Evolutionary conservation across 495 filamentous ascomycete species (phyloP).

Genomic region (Acidiella bohemica): DNA sequence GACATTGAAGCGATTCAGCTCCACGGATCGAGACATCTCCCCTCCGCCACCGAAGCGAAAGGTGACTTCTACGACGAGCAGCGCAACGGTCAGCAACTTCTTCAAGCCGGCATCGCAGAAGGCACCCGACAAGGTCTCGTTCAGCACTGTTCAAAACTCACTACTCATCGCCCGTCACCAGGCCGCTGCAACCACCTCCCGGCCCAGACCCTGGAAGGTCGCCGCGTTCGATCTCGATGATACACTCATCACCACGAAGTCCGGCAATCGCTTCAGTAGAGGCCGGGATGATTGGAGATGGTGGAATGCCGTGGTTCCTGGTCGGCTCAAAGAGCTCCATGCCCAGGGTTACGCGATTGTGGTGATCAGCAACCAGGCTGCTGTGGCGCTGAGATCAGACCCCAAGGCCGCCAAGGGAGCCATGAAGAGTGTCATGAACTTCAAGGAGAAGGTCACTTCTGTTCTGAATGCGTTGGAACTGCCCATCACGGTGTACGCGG

Average conservation of each 20-base stretch:
- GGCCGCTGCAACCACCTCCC: conserved; percentile 19
- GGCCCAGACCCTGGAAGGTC: conserved; percentile 40
- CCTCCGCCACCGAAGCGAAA: conserved; percentile 46
- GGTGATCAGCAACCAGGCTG: conserved; percentile 80
- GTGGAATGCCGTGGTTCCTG: conserved; percentile 68
- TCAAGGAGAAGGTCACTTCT: conserved; percentile 62
- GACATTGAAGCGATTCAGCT: conserved; percentile 19
- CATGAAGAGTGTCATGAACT: conserved; percentile 49
- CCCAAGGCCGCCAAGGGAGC: conserved; percentile 53
- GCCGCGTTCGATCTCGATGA: conserved; percentile 91
- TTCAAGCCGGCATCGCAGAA: conserved; percentile 84
- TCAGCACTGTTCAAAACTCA: conserved; percentile 54
- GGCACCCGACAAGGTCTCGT: conserved; percentile 61
- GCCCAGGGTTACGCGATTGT: conserved; percentile 58
- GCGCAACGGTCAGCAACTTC: conserved; percentile 66
- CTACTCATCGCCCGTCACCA: conserved; percentile 64
- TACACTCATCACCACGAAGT: conserved; percentile 66
- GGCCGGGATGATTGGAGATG: conserved; percentile 80
- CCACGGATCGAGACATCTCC: conserved; percentile 33
- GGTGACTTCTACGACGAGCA: conserved; percentile 57
- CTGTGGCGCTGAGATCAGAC: conserved; percentile 57
- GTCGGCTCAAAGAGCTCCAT: conserved; percentile 48
- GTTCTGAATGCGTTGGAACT: conserved; percentile 61
- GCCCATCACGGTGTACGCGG: conserved; percentile 70
- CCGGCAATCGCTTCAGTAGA: conserved; percentile 63